Percentiles rank a stretch among this genome's conserved stretches.
phyloP scores from a whole-genome alignment of 2,329 filamentous ascomycete genomes.

The Diaporthe sp. region DNA sequence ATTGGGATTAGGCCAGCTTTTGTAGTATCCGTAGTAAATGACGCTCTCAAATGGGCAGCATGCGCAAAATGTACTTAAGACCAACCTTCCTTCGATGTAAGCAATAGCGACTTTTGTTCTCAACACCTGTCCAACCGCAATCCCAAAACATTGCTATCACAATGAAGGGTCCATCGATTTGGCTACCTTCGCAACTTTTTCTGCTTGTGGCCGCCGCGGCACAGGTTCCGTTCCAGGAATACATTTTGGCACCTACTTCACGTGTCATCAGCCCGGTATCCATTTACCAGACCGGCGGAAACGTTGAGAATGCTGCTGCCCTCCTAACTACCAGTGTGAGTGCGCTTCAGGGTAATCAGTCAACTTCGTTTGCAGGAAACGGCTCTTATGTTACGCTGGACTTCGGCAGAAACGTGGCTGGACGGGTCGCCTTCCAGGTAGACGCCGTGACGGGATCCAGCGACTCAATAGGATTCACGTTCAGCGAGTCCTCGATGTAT shows the following conservation, averaged over 20 bases:
- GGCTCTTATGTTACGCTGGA: slow-evolving; percentile 37
- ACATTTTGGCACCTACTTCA: slow-evolving; percentile 27
- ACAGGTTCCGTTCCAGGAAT: background rate
- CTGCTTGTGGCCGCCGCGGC: background rate
- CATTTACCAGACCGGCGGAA: slow-evolving; percentile 18
- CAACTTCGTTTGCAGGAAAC: slow-evolving; percentile 18
- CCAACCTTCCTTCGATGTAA: no score
- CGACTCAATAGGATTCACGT: slow-evolving; percentile 19
- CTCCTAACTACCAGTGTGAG: background rate
- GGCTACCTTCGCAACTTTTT: background rate
- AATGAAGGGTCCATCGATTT: background rate
- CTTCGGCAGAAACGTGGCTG: slow-evolving; percentile 38
- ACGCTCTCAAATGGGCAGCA: no score
- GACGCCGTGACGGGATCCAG: slow-evolving; percentile 7
- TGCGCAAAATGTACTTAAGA: no score
- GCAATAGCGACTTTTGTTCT: no score
- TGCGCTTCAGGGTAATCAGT: slow-evolving; percentile 34
- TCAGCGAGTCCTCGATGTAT: slow-evolving; percentile 28
- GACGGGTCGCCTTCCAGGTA: slow-evolving; percentile 13
- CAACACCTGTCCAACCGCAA: no score
- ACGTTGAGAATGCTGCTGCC: slow-evolving; percentile 4
- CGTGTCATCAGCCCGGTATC: slow-evolving; percentile 19
- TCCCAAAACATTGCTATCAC: no score
- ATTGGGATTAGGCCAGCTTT: no score
- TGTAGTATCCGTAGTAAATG: no score